Evolutionary conservation across 495 filamentous ascomycete species (phyloP).

Genomic region (Penicillium egyptiacum): DNA sequence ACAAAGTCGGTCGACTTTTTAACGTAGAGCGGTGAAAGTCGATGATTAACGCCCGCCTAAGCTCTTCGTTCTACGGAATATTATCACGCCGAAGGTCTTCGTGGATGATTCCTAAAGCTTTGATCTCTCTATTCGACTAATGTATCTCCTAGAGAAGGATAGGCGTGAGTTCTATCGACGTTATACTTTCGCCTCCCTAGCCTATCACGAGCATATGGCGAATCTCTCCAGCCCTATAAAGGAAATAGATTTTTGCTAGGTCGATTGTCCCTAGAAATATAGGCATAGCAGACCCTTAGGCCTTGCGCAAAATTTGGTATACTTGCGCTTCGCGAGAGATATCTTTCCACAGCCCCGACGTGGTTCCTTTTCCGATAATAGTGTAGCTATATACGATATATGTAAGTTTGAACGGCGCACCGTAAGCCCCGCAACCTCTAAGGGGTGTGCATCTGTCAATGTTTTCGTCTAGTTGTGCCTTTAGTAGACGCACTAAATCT

Average conservation of each 20-base stretch:
- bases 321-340: slow-evolving; percentile 44
- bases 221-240: slow-evolving; percentile 39
- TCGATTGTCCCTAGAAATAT: slow-evolving; percentile 47
- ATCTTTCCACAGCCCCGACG: slow-evolving; percentile 27
- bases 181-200: slow-evolving; percentile 33
- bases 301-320: slow-evolving; percentile 35
- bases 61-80: no score
- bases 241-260: slow-evolving; percentile 35
- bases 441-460: slow-evolving; percentile 29
- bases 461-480: slow-evolving; percentile 28
- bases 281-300: slow-evolving; percentile 41
- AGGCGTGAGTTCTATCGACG: neutral
- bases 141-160: neutral
- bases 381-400: slow-evolving; percentile 45
- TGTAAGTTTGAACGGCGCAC: slow-evolving; percentile 43
- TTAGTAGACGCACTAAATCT: slow-evolving; percentile 19
- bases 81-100: no score
- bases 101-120: no score
- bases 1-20: no score
- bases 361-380: slow-evolving; percentile 48
- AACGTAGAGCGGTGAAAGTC: no score
- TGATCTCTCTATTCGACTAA: no score
- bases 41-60: no score
- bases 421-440: slow-evolving; percentile 22
- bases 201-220: slow-evolving; percentile 48